Evolutionary conservation across 169 alveolate genomes (phyloP).

Genomic region (Cryptosporidium sp.): DNA sequence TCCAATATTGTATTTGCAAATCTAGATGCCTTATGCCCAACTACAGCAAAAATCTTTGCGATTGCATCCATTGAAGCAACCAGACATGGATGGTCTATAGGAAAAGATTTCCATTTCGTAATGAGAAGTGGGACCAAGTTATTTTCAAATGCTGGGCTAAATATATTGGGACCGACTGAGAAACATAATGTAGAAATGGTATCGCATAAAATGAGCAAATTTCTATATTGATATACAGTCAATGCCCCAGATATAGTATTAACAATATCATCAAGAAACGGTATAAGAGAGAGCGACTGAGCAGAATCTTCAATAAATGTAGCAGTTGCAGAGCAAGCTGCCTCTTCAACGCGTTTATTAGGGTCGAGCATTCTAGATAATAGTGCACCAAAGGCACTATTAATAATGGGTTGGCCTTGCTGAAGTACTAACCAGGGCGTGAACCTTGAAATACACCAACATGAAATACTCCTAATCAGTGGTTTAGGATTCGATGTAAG

Average conservation of each 20-base stretch:
- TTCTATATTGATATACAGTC: conserved; percentile 83
- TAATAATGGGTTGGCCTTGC: conserved; percentile 75
- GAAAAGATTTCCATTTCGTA: conserved; percentile 58
- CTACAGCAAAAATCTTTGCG: conserved; percentile 39
- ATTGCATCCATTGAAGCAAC: conserved; percentile 71
- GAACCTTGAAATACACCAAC: conserved; percentile 91
- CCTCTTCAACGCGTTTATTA: conserved; percentile 93
- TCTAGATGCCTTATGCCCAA: conserved; percentile 4
- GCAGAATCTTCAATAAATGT: conserved; percentile 87
- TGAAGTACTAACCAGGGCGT: conserved; percentile 86
- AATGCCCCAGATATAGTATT: conserved; percentile 84
- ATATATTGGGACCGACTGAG: conserved; percentile 24
- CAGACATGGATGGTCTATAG: conserved; percentile 59
- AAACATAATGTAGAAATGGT: conserved; percentile 21
- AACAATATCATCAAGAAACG: conserved; percentile 82
- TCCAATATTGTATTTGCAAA: conserved; percentile 23
- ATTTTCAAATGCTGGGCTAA: conserved; percentile 47
- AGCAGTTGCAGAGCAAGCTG: conserved; percentile 93
- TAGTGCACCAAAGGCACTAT: conserved; percentile 78
- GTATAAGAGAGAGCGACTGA: conserved; percentile 78
- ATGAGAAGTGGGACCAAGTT: conserved; percentile 46
- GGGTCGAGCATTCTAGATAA: conserved; percentile 86
- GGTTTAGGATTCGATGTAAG: conserved; percentile 85
- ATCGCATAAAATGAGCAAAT: conserved; percentile 57
- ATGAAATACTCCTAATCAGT: conserved; percentile 89